Percentiles rank a stretch among this genome's conserved stretches.
phyloP scores from a whole-genome alignment of 306 rosid genomes.

The Trifolium subterraneum region DNA sequence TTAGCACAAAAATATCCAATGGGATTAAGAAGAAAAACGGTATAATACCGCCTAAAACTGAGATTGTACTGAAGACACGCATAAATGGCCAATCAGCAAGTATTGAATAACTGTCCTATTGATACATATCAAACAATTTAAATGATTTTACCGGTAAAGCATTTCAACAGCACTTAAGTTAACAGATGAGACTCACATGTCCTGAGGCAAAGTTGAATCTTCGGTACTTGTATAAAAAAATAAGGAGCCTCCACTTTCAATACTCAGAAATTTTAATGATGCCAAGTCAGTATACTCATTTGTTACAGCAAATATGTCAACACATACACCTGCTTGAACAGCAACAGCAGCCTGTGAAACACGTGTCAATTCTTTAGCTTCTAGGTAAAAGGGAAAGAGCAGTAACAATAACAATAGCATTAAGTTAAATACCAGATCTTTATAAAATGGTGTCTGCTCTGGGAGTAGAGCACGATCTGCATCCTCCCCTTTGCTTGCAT shows the following conservation, averaged over 20 bases:
- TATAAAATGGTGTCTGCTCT: slow-evolving; percentile 94
- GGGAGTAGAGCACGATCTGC: slow-evolving; percentile 98
- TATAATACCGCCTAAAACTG: slow-evolving; percentile 27
- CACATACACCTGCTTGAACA: slow-evolving; percentile 98
- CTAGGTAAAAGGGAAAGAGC: slow-evolving; percentile 30
- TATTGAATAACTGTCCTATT: slow-evolving; percentile 14
- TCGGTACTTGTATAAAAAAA: slow-evolving; percentile 80
- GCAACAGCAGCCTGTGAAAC: slow-evolving; percentile 90
- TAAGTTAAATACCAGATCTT: slow-evolving; percentile 74
- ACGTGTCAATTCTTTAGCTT: slow-evolving; percentile 50
- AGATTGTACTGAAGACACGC: slow-evolving; percentile 28
- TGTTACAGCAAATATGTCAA: slow-evolving; percentile 94
- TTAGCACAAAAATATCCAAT: slow-evolving; percentile 15
- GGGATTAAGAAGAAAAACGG: slow-evolving; percentile 25
- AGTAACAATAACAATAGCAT: slow-evolving; percentile 31
- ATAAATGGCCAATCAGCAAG: slow-evolving; percentile 24
- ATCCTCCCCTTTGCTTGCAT: slow-evolving; percentile 98
- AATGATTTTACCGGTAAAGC: slow-evolving; percentile 38
- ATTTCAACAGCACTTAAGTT: slow-evolving; percentile 20
- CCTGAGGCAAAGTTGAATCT: slow-evolving; percentile 97
- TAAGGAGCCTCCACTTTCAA: slow-evolving; percentile 94
- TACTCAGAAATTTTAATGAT: slow-evolving; percentile 84
- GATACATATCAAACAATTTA: slow-evolving; percentile 36
- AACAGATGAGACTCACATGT: slow-evolving; percentile 67
- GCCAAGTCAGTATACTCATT: slow-evolving; percentile 98